These are phyloP conservation scores for Penicillium steckii DNA, from an alignment of 495 filamentous ascomycete genomes.

Conservation along the genomic window DNA sequence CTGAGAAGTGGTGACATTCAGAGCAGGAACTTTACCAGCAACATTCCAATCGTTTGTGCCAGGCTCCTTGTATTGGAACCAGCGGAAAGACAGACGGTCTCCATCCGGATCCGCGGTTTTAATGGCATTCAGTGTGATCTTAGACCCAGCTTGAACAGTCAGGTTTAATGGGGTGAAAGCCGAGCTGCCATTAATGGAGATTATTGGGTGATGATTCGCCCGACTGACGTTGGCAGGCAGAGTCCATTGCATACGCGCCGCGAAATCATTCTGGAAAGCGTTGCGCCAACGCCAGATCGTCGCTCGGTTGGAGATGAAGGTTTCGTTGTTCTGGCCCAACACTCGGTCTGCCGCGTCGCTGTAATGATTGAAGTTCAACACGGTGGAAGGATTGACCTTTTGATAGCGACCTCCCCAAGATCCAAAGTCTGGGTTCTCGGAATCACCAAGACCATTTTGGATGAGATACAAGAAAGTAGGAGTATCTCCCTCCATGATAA, in stretches of 20 bases:
- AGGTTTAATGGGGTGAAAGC: conserved; percentile 30
- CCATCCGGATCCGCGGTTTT: conserved; percentile 42
- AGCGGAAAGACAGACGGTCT: conserved; percentile 37
- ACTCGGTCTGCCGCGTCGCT: conserved; percentile 41
- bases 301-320: conserved; percentile 38
- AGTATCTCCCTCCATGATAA: conserved; percentile 47
- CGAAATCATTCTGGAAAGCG: conserved; percentile 49
- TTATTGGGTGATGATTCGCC: conserved; percentile 42
- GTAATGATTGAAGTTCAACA: conserved; percentile 29
- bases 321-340: conserved; percentile 33
- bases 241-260: conserved; percentile 48
- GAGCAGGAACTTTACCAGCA: conserved; percentile 33
- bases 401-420: conserved; percentile 47
- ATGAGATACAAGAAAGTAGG: conserved; percentile 45
- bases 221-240: conserved; percentile 21
- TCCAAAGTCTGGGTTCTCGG: conserved; percentile 42
- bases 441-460: conserved; percentile 43
- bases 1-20: conserved; percentile 25
- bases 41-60: conserved; percentile 40
- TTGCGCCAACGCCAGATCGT: conserved; percentile 52
- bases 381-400: conserved; percentile 2
- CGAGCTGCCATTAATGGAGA: conserved; percentile 35
- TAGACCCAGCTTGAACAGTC: conserved; percentile 30
- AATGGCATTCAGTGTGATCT: conserved; percentile 38
- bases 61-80: conserved; percentile 47